Percentiles rank a stretch among this genome's conserved stretches.
Conservation (phyloP, 352 stramenopile genomes). For the Globisporangium cylindrosporum region DNA sequence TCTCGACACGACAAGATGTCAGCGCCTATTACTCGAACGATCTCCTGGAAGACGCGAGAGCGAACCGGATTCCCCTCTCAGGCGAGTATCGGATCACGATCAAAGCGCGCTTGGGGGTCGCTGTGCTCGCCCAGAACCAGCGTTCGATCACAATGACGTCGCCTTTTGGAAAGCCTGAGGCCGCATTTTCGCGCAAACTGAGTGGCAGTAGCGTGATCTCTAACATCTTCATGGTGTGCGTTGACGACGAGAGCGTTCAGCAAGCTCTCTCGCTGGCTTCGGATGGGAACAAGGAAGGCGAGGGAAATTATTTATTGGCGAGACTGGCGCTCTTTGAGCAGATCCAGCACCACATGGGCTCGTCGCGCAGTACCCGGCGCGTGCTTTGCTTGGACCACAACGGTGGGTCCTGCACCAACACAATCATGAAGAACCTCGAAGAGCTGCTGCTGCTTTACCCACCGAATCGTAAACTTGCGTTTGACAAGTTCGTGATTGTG, state of each 20-base stretch:
- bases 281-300: not conserved
- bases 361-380: conserved; percentile 17
- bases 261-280: conserved; percentile 1
- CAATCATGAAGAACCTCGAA: conserved; percentile 18
- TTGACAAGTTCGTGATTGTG: conserved; percentile 25
- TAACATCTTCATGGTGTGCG: conserved; percentile 31
- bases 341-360: conserved; percentile 27
- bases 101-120: conserved; percentile 27
- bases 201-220: not conserved
- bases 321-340: conserved; percentile 27
- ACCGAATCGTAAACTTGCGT: conserved; percentile 10
- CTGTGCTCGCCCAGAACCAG: conserved; percentile 40
- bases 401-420: conserved; percentile 19
- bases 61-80: conserved; percentile 23
- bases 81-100: conserved; percentile 18
- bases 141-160: conserved; percentile 28
- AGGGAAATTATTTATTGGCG: conserved; percentile 1
- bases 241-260: conserved; percentile 26
- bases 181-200: not conserved
- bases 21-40: conserved; percentile 70
- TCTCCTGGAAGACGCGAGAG: conserved; percentile 28
- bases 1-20: conserved; percentile 45
- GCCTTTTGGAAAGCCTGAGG: conserved; percentile 22
- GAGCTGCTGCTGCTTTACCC: conserved; percentile 12
- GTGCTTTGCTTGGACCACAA: conserved; percentile 27